Evolutionary conservation across 768 basidiomycete species (phyloP).

Genomic region (Psilocybe cyanescens): DNA sequence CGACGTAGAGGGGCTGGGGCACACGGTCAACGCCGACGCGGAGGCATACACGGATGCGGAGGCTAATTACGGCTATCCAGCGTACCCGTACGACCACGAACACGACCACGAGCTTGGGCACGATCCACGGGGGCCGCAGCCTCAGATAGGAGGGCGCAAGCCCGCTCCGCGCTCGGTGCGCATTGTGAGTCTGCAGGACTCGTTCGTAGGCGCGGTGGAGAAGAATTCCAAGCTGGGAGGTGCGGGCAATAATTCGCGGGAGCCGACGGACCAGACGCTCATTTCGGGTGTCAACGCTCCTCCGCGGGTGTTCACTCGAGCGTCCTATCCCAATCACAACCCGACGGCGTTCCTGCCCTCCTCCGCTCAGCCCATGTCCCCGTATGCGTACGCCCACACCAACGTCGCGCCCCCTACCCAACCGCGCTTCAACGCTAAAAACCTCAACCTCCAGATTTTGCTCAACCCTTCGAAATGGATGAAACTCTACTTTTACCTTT

Average conservation of each 20-base stretch:
- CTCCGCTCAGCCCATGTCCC: conserved; percentile 21
- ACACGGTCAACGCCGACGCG: not conserved
- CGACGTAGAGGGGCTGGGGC: not conserved
- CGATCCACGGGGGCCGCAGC: not conserved
- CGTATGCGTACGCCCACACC: conserved; percentile 8
- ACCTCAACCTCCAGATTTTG: conserved; percentile 70
- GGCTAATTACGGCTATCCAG: conserved; percentile 1
- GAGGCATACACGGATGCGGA: conserved; percentile 7
- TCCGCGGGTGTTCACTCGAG: conserved; percentile 22
- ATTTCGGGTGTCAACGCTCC: conserved; percentile 11
- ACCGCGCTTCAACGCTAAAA: conserved; percentile 70
- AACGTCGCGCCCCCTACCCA: conserved; percentile 38
- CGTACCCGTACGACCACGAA: not conserved
- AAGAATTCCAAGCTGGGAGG: not conserved
- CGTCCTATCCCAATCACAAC: conserved; percentile 1
- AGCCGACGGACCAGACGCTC: conserved; percentile 54
- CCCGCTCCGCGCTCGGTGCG: conserved; percentile 83
- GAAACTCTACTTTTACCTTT: conserved; percentile 67
- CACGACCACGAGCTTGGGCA: not conserved
- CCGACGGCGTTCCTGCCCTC: conserved; percentile 5
- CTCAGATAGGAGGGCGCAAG: conserved; percentile 63
- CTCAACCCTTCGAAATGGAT: conserved; percentile 59
- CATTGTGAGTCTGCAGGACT: conserved; percentile 72
- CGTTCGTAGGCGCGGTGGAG: conserved; percentile 34
- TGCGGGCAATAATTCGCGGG: conserved; percentile 25